Evolutionary conservation across 352 stramenopile species (phyloP).

Genomic region (Peronospora belbahrii): DNA sequence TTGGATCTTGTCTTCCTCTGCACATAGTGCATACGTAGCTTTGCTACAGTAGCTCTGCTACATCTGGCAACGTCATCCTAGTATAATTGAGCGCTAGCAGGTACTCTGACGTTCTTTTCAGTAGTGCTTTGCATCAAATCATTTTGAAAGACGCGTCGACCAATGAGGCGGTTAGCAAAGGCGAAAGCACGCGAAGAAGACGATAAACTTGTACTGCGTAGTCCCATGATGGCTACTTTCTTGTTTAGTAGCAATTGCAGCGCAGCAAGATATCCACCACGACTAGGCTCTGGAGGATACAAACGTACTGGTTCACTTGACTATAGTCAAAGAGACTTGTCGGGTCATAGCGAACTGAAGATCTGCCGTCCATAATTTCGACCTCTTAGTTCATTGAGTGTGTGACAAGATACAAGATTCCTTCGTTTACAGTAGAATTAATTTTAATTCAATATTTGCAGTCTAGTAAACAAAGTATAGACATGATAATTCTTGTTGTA

Average conservation of each 20-base stretch:
- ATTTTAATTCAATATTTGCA: too few species aligned
- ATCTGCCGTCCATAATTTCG: too few species aligned
- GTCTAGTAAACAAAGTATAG: too few species aligned
- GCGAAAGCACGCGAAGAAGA: conserved; percentile 29
- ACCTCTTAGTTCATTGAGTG: too few species aligned
- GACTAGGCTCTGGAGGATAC: conserved; percentile 37
- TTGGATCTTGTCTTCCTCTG: too few species aligned
- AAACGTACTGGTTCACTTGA: conserved; percentile 32
- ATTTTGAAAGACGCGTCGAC: conserved; percentile 39
- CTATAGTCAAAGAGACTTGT: conserved; percentile 27
- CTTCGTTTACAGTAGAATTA: too few species aligned
- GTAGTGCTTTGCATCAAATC: conserved; percentile 20
- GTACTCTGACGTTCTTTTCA: conserved; percentile 16
- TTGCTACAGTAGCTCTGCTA: too few species aligned
- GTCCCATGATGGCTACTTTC: conserved; percentile 37
- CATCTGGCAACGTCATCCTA: conserved; percentile 41
- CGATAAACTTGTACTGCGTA: conserved; percentile 35
- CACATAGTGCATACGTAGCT: too few species aligned
- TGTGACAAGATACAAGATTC: too few species aligned
- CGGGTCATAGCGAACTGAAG: conserved; percentile 10
- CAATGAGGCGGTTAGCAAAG: conserved; percentile 64
- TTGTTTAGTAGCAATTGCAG: conserved; percentile 40
- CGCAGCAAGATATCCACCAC: conserved; percentile 2
- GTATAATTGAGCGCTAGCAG: conserved; percentile 48
- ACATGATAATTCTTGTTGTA: too few species aligned